Base-by-base conservation (phyloP, 352 stramenopile genomes). In the Globisporangium spiculum region DNA sequence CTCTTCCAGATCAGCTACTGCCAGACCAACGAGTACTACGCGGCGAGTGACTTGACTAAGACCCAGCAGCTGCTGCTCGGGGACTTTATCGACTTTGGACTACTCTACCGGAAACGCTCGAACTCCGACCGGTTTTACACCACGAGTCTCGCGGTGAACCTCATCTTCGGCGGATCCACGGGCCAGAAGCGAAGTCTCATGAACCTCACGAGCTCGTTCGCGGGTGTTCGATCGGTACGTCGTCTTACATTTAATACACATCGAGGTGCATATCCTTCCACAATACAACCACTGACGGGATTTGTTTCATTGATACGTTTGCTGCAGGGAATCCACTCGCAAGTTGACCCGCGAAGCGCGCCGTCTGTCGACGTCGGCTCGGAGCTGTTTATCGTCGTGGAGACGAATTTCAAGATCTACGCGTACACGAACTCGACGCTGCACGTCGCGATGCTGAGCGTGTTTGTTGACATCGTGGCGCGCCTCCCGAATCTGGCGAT, bases 371-470 rank as follows among this genome's bases (percentile, higher is more conserved):
- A 85, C 34, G 70, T 82, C 32, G 76, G 70, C 16, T 80, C 77
- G 20, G 71, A 84, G 36, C 63, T 88, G 53, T 72, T 79, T 16
- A 81, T 97, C 50, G 89, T 97, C 30, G 91, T 97, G 32, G 90
- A 97, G 75, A 97, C 92, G 34, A 98, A 98, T 68, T 98, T 97
- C 71, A 96, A 98, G 75, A 74, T 97, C 8, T 96, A 97, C 70
- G 89, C 89, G 9, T 98, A 98, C 79, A 97, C 92, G 22, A 73
- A 78, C 36, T 97, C 89, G 27, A 92, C 89, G 22, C 78, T 98
- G 60, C 92, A 98, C 71, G 83, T 97, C 41, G 91, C 90, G n/a
- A 98, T 98, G 91, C 80, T 98, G 54, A 93, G 79, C 65, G 88
- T 98, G 54, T 98, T 98, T 69, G 83, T 96, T 9, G 90, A 97